These are phyloP conservation scores for Paramyrothecium sp. DNA, from an alignment of 2,329 filamentous ascomycete genomes.

Conservation along the genomic window DNA sequence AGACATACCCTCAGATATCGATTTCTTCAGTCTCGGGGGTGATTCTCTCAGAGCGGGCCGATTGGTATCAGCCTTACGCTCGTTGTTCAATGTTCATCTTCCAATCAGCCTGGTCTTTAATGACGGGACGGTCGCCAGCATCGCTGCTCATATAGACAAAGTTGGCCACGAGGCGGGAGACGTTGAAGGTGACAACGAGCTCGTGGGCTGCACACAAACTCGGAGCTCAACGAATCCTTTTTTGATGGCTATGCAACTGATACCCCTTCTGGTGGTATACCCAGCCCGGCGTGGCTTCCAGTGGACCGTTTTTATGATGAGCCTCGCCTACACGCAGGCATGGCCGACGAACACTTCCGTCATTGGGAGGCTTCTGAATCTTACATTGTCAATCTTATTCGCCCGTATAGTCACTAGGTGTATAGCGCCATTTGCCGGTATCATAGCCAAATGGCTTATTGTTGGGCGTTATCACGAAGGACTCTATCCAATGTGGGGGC, in stretches of 20 bases:
- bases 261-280: conserved; percentile 48
- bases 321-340: conserved; percentile 36
- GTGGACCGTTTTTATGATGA: conserved; percentile 52
- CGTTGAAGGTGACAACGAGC: conserved; percentile 6
- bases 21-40: conserved; percentile 53
- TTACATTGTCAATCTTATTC: conserved; percentile 42
- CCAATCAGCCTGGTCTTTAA: conserved; percentile 52
- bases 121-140: conserved; percentile 39
- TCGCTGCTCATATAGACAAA: conserved; percentile 38
- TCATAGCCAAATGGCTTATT: conserved; percentile 52
- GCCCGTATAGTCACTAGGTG: conserved; percentile 37
- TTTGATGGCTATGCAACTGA: conserved; percentile 47
- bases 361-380: conserved; percentile 45
- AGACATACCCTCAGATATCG: conserved; percentile 37
- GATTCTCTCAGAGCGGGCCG: conserved; percentile 53
- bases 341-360: conserved; percentile 38
- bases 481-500: conserved; percentile 58
- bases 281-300: conserved; percentile 49
- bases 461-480: conserved; percentile 53
- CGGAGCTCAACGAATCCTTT: conserved; percentile 48
- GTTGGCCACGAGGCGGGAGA: conserved; percentile 7
- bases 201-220: conserved; percentile 35
- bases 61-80: conserved; percentile 49
- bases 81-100: conserved; percentile 45
- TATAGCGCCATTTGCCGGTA: conserved; percentile 44